Evolutionary conservation across 305 asterid genomes (phyloP), one percentile per base, ranked within the genome.

Genomic region (Solanum chacoense): DNA sequence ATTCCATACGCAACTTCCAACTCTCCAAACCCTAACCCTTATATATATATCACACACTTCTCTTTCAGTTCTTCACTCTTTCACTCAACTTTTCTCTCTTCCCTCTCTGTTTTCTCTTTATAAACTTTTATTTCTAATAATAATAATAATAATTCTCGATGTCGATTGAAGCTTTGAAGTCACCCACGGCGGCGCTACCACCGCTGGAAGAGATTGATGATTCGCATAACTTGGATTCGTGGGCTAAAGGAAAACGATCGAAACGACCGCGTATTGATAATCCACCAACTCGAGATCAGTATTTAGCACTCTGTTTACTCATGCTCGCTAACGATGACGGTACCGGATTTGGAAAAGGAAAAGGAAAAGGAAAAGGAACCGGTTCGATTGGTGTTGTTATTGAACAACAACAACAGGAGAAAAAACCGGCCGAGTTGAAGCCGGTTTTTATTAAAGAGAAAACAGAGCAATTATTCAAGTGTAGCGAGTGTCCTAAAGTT

Each of bases 401-500:
- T 79, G 4, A 1, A 18, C 1, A 20, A 37, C 1, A 20, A 37
- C 13, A 63, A 7, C 67, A 42, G 20, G 84, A 14, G 20, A n/a
- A n/a, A n/a, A n/a, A n/a, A n/a, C n/a, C n/a, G n/a, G n/a, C n/a
- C n/a, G 84, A 14, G 20, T 74, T 90, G 50, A 72, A 37, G 32
- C 84, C 73, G 37, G 78, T 29, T 28, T 9, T 9, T 29, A 12
- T 34, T 55, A 38, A 42, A 34, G 78, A 36, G 20, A 11, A 83
- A 1, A 35, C 42, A 14, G 85, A 88, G 38, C 92, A 83, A 76
- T 72, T 90, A 0, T 91, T 95, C 94, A 91, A 40, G 90, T 96
- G 98, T 34, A 90, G 89, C 90, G 96, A 94, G 37, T 96, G 98
- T 75, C 65, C 89, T 87, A 96, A 93, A 75, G 85, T 93, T 8